These are phyloP conservation scores for Microcyclosporella mali DNA, from an alignment of 2,329 filamentous ascomycete genomes.

Conservation along the genomic window DNA sequence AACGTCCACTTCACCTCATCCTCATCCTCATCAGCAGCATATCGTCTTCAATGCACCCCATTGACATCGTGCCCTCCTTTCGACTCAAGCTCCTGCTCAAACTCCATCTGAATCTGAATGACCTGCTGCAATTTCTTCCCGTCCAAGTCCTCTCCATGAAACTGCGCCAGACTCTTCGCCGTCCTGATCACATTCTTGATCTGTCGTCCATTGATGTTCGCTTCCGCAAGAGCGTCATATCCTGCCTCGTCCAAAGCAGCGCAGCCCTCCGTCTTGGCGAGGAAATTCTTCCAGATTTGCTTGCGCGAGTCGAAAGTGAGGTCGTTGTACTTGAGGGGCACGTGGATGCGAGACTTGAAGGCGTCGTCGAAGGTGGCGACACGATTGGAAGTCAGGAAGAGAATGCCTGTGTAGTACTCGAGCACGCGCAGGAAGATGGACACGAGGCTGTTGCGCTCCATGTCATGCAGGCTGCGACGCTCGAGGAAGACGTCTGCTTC, in stretches of 20 bases:
- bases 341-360: constrained; percentile 34
- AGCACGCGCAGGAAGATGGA: constrained; percentile 44
- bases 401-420: constrained; percentile 35
- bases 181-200: constrained; percentile 29
- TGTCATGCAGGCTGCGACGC: constrained; percentile 71
- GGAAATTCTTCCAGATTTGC: constrained; percentile 25
- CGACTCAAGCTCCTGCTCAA: constrained; percentile 20
- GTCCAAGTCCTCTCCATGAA: constrained; percentile 19
- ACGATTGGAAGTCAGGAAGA: constrained; percentile 36
- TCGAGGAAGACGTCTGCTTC: constrained; percentile 81
- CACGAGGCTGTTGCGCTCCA: constrained; percentile 76
- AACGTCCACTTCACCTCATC: no score
- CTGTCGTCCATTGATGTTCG: constrained; percentile 26
- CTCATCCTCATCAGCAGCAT: no score
- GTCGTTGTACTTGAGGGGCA: constrained; percentile 26
- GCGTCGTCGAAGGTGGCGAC: constrained; percentile 33
- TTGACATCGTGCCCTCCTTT: background rate
- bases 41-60: no score
- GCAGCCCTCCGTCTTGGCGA: constrained; percentile 9
- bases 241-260: constrained; percentile 17
- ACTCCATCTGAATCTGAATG: constrained; percentile 23
- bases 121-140: constrained; percentile 22
- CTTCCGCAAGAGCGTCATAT: constrained; percentile 16
- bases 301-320: constrained; percentile 19
- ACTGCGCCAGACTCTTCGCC: constrained; percentile 24